Conservation (phyloP, 2,329 filamentous ascomycete genomes). For the Cryphonectria naterciae region DNA sequence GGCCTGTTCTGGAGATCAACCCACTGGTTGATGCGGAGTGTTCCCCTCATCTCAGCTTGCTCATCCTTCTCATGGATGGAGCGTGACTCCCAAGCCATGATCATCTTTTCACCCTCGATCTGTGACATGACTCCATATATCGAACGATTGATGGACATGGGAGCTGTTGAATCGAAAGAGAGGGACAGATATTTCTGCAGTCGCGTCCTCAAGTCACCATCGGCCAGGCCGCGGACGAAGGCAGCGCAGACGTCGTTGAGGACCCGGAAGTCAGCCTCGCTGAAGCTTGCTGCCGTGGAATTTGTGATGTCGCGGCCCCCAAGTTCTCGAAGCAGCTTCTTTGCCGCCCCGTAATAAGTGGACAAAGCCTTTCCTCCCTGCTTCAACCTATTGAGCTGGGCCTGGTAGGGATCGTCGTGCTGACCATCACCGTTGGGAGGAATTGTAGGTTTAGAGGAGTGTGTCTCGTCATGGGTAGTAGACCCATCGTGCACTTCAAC, state of each 20-base stretch:
- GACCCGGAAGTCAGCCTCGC: conserved; percentile 48
- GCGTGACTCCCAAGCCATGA: conserved; percentile 50
- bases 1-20: conserved; percentile 45
- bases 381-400: conserved; percentile 38
- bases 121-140: conserved; percentile 59
- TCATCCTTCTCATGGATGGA: conserved; percentile 42
- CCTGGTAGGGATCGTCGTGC: conserved; percentile 11
- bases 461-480: conserved; percentile 20
- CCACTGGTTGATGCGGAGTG: conserved; percentile 50
- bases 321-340: conserved; percentile 52
- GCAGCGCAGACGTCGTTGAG: conserved; percentile 57
- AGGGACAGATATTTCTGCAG: conserved; percentile 55
- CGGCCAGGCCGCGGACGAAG: conserved; percentile 58
- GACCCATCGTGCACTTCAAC: conserved; percentile 22
- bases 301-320: conserved; percentile 55
- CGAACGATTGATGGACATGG: conserved; percentile 44
- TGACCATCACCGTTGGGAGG: conserved; percentile 8
- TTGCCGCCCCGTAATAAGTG: conserved; percentile 54
- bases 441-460: background rate
- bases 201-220: conserved; percentile 49
- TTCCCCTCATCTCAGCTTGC: conserved; percentile 42
- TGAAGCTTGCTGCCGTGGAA: conserved; percentile 50
- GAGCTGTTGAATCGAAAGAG: conserved; percentile 37
- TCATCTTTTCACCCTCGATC: conserved; percentile 59
- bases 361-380: conserved; percentile 48